A percentile compares a stretch with the other conserved stretches of the same genome.
These are phyloP conservation scores for Daldinia childiae DNA, from an alignment of 495 filamentous ascomycete species.

Conservation along the genomic window DNA sequence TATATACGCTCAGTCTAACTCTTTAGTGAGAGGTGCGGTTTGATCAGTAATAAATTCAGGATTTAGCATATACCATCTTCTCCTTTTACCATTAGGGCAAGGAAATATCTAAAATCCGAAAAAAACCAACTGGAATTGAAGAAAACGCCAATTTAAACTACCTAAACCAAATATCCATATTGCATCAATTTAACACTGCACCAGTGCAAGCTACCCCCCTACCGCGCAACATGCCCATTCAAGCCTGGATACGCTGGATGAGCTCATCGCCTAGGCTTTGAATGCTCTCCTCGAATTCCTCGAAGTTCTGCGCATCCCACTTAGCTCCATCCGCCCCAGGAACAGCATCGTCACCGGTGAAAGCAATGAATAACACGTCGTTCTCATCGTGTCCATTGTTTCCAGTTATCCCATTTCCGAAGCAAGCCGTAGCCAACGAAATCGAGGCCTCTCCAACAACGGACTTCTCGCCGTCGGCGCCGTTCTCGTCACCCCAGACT, in stretches of 20 bases:
- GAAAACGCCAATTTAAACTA: too few relatives aligned
- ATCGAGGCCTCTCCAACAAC: conserved; percentile 67
- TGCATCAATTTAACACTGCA: not conserved
- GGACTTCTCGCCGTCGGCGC: conserved; percentile 55
- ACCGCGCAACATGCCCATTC: not conserved
- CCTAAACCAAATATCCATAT: not conserved
- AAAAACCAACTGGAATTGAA: too few relatives aligned
- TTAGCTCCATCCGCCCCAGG: conserved; percentile 58
- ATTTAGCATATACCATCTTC: too few relatives aligned
- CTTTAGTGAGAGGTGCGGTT: too few relatives aligned
- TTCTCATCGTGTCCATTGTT: conserved; percentile 60
- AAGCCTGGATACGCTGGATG: conserved; percentile 36
- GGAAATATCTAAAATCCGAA: too few relatives aligned
- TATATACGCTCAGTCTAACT: too few relatives aligned
- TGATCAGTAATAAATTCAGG: too few relatives aligned
- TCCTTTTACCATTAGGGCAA: too few relatives aligned
- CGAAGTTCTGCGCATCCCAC: conserved; percentile 56
- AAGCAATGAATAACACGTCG: conserved; percentile 67
- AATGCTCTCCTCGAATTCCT: conserved; percentile 62
- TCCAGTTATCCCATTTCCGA: conserved; percentile 56
- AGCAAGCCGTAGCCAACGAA: conserved; percentile 68
- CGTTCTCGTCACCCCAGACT: conserved; percentile 75
- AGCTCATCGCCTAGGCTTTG: conserved; percentile 57
- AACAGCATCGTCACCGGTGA: conserved; percentile 59
- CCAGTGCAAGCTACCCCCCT: not conserved